phyloP scores from a whole-genome alignment of 495 filamentous ascomycete genomes.

The Hypoxylon rickii region DNA sequence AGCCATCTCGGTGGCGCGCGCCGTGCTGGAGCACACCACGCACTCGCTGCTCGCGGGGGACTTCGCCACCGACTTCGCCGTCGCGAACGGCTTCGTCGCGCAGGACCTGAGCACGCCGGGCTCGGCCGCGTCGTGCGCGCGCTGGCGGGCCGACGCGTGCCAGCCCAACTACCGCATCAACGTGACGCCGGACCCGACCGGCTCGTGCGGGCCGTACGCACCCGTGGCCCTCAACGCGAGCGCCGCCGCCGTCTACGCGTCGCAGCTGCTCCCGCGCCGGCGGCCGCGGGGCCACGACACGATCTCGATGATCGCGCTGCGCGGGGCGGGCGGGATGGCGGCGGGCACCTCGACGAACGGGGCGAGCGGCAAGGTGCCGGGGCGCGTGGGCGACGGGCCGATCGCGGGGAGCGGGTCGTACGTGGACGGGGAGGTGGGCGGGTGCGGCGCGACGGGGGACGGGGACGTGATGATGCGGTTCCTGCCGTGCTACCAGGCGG shows the following conservation, averaged over 20 bases:
- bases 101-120: constrained; percentile 45
- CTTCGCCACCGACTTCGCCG: constrained; percentile 50
- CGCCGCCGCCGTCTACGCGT: neutral
- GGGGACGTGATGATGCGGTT: constrained; percentile 59
- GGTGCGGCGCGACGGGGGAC: constrained; percentile 55
- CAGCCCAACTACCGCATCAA: constrained; percentile 49
- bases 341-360: constrained; percentile 56
- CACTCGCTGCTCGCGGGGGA: constrained; percentile 54
- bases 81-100: constrained; percentile 47
- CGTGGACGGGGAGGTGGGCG: constrained; percentile 54
- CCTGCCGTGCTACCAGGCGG: constrained; percentile 54
- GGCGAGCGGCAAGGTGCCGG: constrained; percentile 51
- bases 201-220: constrained; percentile 49
- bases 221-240: constrained; percentile 21
- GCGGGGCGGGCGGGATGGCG: constrained; percentile 45
- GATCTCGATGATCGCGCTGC: constrained; percentile 52
- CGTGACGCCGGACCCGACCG: constrained; percentile 41
- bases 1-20: constrained; percentile 50
- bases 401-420: constrained; percentile 54
- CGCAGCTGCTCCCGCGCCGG: neutral
- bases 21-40: constrained; percentile 49
- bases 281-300: constrained; percentile 52
- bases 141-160: constrained; percentile 44
- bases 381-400: constrained; percentile 54
- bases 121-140: constrained; percentile 41